phyloP scores from a whole-genome alignment of 257 asterid genomes.

The Coffea eugenioides region DNA sequence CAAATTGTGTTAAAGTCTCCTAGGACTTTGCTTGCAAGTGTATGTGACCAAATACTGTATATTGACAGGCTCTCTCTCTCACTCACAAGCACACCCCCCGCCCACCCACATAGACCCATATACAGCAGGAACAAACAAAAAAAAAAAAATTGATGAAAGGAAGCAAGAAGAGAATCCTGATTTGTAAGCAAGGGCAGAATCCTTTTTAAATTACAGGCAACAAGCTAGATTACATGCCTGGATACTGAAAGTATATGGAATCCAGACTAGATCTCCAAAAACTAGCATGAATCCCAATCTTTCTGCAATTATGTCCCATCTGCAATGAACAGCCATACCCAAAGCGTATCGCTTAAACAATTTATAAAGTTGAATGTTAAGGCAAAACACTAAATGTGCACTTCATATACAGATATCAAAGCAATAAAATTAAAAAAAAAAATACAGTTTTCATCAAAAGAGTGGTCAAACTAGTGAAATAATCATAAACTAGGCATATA shows the following conservation, averaged over 20 bases:
- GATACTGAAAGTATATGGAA: slow-evolving; percentile 95
- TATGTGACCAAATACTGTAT: neutral
- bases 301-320: slow-evolving; percentile 99
- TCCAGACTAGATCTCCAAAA: slow-evolving; percentile 95
- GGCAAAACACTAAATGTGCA: neutral
- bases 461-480: neutral
- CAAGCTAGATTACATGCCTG: slow-evolving; percentile 53
- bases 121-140: neutral
- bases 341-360: neutral
- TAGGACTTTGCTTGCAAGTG: neutral
- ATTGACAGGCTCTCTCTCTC: neutral
- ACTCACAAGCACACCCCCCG: neutral
- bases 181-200: neutral
- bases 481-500: no score
- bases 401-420: neutral
- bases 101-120: neutral
- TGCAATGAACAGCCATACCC: slow-evolving; percentile 23
- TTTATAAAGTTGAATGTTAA: neutral
- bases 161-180: neutral
- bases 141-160: neutral
- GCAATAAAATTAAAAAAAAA: no score
- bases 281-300: slow-evolving; percentile 98
- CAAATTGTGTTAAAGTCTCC: neutral
- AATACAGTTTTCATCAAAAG: no score
- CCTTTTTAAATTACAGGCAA: neutral